Percentiles rank a stretch among this genome's conserved stretches.
Conservation (phyloP, 495 filamentous ascomycete genomes). For the Tuber aestivum region DNA sequence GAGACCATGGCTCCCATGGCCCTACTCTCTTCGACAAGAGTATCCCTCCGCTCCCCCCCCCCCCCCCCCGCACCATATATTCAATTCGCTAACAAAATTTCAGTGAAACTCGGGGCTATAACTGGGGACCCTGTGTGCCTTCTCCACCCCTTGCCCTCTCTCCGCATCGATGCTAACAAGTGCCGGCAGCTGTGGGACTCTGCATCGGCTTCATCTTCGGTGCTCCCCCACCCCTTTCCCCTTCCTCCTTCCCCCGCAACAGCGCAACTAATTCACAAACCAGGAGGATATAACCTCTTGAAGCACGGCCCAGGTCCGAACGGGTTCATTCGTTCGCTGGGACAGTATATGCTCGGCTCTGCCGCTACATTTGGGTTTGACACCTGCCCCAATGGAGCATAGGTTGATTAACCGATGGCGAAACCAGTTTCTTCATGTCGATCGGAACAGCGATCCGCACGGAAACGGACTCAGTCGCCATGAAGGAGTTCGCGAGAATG, state of each 20-base stretch:
- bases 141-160: background rate
- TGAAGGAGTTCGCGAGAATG: slow-evolving; percentile 30
- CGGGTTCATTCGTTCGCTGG: slow-evolving; percentile 83
- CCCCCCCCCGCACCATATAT: background rate
- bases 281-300: slow-evolving; percentile 88
- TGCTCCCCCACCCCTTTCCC: slow-evolving; percentile 44
- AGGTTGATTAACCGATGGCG: slow-evolving; percentile 18
- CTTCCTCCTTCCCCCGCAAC: background rate
- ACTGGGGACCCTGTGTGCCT: slow-evolving; percentile 91
- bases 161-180: slow-evolving; percentile 26
- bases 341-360: slow-evolving; percentile 96
- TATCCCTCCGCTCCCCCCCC: slow-evolving; percentile 48
- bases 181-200: slow-evolving; percentile 68
- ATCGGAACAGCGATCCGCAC: slow-evolving; percentile 94
- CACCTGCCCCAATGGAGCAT: slow-evolving; percentile 9
- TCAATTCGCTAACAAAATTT: slow-evolving; percentile 6
- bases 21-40: slow-evolving; percentile 89
- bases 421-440: slow-evolving; percentile 89
- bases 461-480: slow-evolving; percentile 47
- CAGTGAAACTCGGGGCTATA: slow-evolving; percentile 96
- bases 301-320: slow-evolving; percentile 89
- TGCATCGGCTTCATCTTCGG: slow-evolving; percentile 98
- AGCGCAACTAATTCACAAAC: background rate
- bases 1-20: slow-evolving; percentile 49
- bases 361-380: slow-evolving; percentile 91